Percentiles rank a stretch among this genome's conserved stretches.
Evolutionary conservation across 805 yeast genomes (phyloP).

Genomic region (Torulaspora franciscae): DNA sequence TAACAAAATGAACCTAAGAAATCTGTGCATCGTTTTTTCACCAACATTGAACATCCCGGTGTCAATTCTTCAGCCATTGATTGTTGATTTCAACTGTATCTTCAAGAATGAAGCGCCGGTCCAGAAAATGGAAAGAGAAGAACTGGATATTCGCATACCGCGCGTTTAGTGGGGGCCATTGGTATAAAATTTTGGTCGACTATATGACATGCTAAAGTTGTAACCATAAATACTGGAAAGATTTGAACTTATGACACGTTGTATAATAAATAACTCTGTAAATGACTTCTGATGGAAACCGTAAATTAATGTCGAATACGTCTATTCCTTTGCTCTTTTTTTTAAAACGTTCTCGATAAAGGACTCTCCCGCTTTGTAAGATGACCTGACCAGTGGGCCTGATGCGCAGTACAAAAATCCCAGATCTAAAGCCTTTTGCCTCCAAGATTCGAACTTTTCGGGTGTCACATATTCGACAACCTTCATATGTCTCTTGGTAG

Average conservation of each 20-base stretch:
- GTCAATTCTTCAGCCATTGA: constrained; percentile 52
- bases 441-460: constrained; percentile 93
- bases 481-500: constrained; percentile 97
- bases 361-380: constrained; percentile 97
- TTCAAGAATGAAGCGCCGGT: constrained; percentile 50
- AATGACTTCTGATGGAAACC: neutral
- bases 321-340: constrained; percentile 45
- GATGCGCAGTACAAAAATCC: constrained; percentile 96
- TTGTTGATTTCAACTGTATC: constrained; percentile 57
- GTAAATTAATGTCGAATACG: neutral
- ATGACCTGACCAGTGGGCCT: constrained; percentile 94
- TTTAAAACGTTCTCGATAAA: constrained; percentile 89
- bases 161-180: constrained; percentile 18
- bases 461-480: constrained; percentile 94
- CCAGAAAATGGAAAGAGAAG: constrained; percentile 41
- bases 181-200: neutral
- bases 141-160: constrained; percentile 52
- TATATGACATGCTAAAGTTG: too few relatives aligned
- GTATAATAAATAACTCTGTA: constrained; percentile 1
- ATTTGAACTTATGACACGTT: neutral
- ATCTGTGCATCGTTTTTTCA: constrained; percentile 74
- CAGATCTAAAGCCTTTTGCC: constrained; percentile 72
- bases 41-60: constrained; percentile 71
- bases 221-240: neutral
- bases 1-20: constrained; percentile 82